Percentiles rank a stretch among this genome's conserved stretches.
These are phyloP conservation scores for Pichia sp. DNA, from an alignment of 1,139 yeast species.

Conservation along the genomic window DNA sequence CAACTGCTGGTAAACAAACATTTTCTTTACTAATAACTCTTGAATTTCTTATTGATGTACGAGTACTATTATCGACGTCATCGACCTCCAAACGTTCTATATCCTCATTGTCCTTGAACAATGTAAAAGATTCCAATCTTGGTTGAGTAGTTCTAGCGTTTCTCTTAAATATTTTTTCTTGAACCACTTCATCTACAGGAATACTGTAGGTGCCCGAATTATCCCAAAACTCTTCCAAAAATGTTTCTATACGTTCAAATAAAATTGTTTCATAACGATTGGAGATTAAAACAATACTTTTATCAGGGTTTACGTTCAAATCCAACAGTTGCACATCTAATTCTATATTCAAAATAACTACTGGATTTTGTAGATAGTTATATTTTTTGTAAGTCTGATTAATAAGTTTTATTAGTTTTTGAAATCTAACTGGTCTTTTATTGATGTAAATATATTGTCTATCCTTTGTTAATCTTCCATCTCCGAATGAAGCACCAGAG, in stretches of 20 bases:
- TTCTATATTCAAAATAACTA: constrained; percentile 55
- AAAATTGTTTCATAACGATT: constrained; percentile 45
- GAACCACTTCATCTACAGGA: constrained; percentile 27
- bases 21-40: background rate
- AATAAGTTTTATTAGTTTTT: constrained; percentile 49
- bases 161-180: constrained; percentile 11
- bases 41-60: constrained; percentile 1
- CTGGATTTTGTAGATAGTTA: constrained; percentile 71
- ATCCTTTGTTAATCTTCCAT: constrained; percentile 64
- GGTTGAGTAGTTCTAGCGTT: constrained; percentile 9
- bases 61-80: constrained; percentile 6
- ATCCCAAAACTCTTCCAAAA: constrained; percentile 39
- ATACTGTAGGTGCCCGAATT: constrained; percentile 38
- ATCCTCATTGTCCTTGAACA: background rate
- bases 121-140: constrained; percentile 13
- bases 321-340: constrained; percentile 55
- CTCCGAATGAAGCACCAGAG: constrained; percentile 73
- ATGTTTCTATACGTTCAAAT: constrained; percentile 44
- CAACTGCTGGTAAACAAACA: too few species aligned
- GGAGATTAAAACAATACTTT: constrained; percentile 64
- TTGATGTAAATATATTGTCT: constrained; percentile 73
- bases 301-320: constrained; percentile 88
- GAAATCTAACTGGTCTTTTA: constrained; percentile 62
- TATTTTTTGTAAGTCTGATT: constrained; percentile 69
- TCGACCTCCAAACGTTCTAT: background rate